These are phyloP conservation scores for Aspergillus quadrilineatus DNA, from an alignment of 2,329 filamentous ascomycete species.

Conservation along the genomic window DNA sequence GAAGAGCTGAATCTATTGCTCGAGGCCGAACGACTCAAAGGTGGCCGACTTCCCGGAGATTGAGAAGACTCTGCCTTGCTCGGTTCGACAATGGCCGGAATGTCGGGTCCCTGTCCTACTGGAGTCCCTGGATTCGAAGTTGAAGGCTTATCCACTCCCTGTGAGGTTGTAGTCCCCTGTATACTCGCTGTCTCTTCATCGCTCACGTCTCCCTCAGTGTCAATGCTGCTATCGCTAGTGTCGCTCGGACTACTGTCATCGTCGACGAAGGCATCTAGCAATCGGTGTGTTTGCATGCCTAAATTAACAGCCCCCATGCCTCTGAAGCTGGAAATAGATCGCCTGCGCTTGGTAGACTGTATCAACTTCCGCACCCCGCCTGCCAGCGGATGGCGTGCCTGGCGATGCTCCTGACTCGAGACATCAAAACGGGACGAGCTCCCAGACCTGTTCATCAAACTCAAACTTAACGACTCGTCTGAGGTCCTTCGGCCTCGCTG, in stretches of 20 bases:
- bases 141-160: neutral
- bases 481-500: conserved; percentile 48
- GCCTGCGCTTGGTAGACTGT: conserved; percentile 56
- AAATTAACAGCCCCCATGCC: conserved; percentile 61
- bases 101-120: conserved; percentile 6
- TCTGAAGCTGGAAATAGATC: conserved; percentile 48
- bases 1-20: conserved; percentile 64
- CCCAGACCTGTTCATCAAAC: conserved; percentile 19
- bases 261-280: conserved; percentile 62
- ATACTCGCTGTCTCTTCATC: conserved; percentile 31
- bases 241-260: conserved; percentile 49
- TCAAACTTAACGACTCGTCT: conserved; percentile 13
- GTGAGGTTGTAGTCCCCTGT: neutral
- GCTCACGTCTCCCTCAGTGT: conserved; percentile 42
- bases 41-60: conserved; percentile 25
- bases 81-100: conserved; percentile 29
- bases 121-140: neutral
- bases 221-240: conserved; percentile 39
- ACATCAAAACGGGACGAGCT: conserved; percentile 53
- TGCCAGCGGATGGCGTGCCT: conserved; percentile 49
- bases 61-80: conserved; percentile 25
- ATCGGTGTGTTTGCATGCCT: conserved; percentile 72
- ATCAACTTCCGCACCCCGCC: conserved; percentile 63
- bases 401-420: conserved; percentile 52
- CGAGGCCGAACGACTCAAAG: conserved; percentile 32